phyloP scores from a whole-genome alignment of 73 alveolate species.

The Paramecium primaurelia region DNA sequence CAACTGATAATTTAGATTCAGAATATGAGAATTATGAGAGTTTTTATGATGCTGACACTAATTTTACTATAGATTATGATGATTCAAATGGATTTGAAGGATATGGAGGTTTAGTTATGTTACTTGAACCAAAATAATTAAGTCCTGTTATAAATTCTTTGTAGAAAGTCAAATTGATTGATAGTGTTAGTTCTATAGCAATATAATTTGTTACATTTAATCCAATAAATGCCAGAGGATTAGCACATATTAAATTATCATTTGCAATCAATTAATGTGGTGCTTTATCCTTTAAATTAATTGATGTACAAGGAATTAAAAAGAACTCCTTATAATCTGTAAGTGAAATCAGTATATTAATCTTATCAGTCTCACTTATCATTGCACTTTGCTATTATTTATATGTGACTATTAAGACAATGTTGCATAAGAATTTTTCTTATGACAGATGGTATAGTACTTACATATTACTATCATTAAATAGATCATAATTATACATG shows the following conservation, averaged over 20 bases:
- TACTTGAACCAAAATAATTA: not conserved
- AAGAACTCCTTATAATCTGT: slow-evolving; percentile 5
- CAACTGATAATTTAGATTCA: not conserved
- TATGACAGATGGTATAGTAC: slow-evolving; percentile 43
- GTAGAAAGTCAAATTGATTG: not conserved
- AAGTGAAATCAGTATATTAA: slow-evolving; percentile 17
- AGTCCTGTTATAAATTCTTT: not conserved
- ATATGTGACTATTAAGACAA: not conserved
- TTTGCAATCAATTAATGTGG: slow-evolving; percentile 24
- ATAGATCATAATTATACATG: not conserved
- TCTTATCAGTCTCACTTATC: not conserved
- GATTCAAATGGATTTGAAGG: not conserved
- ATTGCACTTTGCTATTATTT: not conserved
- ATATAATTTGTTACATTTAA: slow-evolving; percentile 16
- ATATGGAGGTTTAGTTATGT: slow-evolving; percentile 1
- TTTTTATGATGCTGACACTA: not conserved
- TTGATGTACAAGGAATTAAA: not conserved
- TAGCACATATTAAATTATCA: not conserved
- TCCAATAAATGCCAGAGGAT: slow-evolving; percentile 11
- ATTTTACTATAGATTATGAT: not conserved
- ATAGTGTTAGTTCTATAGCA: not conserved
- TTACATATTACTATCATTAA: not conserved
- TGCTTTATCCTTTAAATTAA: not conserved
- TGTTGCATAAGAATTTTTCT: slow-evolving; percentile 23
- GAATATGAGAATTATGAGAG: not conserved